Evolutionary conservation across 371 early-diverging fungal species (phyloP), one percentile per base, ranked within the genome.

Genomic region (Rhizopus sp.): DNA sequence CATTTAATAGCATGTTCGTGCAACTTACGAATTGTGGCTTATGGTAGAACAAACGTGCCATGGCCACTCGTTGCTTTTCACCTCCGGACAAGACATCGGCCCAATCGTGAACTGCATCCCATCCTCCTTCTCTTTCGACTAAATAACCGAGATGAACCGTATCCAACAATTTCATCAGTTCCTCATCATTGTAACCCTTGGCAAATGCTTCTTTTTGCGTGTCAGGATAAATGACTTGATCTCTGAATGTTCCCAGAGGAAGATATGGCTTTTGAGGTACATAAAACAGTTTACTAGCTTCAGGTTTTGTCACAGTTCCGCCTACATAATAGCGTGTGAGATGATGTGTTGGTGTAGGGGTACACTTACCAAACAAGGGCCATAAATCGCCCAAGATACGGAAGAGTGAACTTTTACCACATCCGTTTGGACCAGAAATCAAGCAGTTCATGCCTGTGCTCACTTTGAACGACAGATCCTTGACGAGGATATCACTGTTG

Each of bases 231-330:
- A 91, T 93, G 16, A 86, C 73, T 60, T 95, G 96, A 75, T 96
- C 95, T 56, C 97, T 86, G 65, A 97, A 83, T 1, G 93, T 93
- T 12, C 97, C 96, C 41, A 93, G 62, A 23, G 93, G 87, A 64
- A 97, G 82, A 65, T 96, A 97, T 6, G 97, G 96, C 57, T 93
- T 88, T 71, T 96, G 96, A 29, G 97, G 96, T 12, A 97, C 90
- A 72, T 95, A 97, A 62, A 97, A 95, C 46, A 97, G 81, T 59
- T 91, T 82, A 62, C 78, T 76, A 32, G 87, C 75, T 58, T 83
- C 78, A 33, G 95, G 95, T 63, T 93, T 93, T 8, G 84, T 85
- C 56, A 96, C 82, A 3, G 77, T 86, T 33, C 96, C 95, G 60
- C 87, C 78, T 77, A 58, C 12, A 7, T 46, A 23, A 38, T 12